Evolutionary conservation across 73 alveolate genomes (phyloP).

Genomic region (Paramecium pentaurelia): DNA sequence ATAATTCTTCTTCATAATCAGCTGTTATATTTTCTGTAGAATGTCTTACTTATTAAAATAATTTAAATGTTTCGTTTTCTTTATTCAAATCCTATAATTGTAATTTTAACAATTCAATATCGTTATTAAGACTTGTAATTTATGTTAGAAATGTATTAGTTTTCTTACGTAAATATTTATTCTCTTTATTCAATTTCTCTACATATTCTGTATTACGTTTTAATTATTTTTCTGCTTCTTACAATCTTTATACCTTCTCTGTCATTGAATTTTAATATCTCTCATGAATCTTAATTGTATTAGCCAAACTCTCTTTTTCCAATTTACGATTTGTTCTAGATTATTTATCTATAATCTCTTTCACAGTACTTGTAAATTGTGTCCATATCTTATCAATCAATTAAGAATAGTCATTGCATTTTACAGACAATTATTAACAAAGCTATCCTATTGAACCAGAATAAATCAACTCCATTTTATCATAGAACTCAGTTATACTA

Average conservation of each 20-base stretch:
- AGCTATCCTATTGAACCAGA: constrained; percentile 1
- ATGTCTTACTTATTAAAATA: background rate
- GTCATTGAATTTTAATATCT: background rate
- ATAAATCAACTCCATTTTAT: constrained; percentile 17
- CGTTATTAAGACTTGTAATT: background rate
- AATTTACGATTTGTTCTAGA: background rate
- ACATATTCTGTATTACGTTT: constrained; percentile 27
- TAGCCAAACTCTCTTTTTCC: background rate
- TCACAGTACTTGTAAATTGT: constrained; percentile 6
- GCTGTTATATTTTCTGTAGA: background rate
- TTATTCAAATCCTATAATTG: background rate
- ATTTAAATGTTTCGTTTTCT: background rate
- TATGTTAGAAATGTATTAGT: background rate
- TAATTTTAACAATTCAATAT: background rate
- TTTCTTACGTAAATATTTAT: background rate
- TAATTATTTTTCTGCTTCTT: background rate
- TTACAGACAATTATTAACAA: background rate
- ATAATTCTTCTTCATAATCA: constrained; percentile 18
- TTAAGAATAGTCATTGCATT: background rate
- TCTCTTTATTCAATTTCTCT: constrained; percentile 21
- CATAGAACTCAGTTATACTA: background rate
- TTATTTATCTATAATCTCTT: background rate
- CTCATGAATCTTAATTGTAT: constrained; percentile 9
- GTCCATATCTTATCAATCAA: constrained; percentile 30
- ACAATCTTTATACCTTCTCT: background rate